phyloP scores from a whole-genome alignment of 2,329 filamentous ascomycete genomes.

The Allantophomopsis lycopodina region DNA sequence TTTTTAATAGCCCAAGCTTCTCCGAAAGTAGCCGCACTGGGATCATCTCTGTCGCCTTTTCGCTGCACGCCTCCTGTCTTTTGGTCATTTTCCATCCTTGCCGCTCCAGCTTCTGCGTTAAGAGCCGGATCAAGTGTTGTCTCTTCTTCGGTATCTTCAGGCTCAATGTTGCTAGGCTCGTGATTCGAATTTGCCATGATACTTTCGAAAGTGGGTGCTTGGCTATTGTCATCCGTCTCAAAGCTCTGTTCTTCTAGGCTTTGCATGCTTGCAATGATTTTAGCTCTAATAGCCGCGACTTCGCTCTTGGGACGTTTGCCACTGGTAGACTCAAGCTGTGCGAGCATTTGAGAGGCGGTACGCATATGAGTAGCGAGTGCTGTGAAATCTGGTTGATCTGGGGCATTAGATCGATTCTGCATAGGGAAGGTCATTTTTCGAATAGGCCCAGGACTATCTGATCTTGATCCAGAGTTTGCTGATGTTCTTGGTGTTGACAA shows the following conservation, averaged over 20 bases:
- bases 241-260: conserved; percentile 78
- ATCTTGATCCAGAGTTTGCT: conserved; percentile 52
- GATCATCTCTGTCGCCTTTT: conserved; percentile 72
- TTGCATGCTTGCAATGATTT: conserved; percentile 86
- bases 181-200: conserved; percentile 65
- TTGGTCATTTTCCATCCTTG: conserved; percentile 80
- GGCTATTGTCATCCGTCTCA: conserved; percentile 51
- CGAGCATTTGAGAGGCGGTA: conserved; percentile 76
- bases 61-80: conserved; percentile 74
- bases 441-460: conserved; percentile 48
- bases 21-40: conserved; percentile 74
- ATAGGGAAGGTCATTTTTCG: conserved; percentile 46
- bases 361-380: conserved; percentile 79
- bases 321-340: conserved; percentile 67
- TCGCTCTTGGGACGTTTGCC: conserved; percentile 69
- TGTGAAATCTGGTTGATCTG: conserved; percentile 68
- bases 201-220: conserved; percentile 63
- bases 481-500: conserved; percentile 58
- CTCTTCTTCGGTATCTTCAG: conserved; percentile 42
- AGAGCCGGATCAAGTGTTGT: conserved; percentile 24
- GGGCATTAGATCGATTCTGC: conserved; percentile 33
- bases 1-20: conserved; percentile 79
- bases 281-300: conserved; percentile 70
- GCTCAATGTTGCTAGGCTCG: conserved; percentile 29
- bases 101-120: conserved; percentile 61